Base-by-base conservation (phyloP, 2,329 filamentous ascomycete species). In the Cladosporium phlei region DNA sequence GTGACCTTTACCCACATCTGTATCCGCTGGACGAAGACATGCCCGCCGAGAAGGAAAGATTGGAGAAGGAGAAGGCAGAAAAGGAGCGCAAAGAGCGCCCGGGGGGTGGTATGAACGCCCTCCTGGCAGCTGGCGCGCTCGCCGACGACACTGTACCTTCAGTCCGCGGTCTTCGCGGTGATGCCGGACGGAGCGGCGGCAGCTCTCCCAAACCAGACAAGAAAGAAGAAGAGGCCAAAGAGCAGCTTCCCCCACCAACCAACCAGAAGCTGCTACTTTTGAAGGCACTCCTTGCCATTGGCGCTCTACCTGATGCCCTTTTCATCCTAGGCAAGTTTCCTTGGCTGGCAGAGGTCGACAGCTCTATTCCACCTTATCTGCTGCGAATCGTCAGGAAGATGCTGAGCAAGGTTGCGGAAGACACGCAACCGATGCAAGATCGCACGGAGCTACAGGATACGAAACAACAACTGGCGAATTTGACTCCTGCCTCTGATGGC, bases 251-350 rank as follows among this genome's bases (percentile, higher is more conserved):
- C 1, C 85, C 90, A 49, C 88, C 88, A 2, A 74, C 79, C 11
- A 91, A 97, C 56, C 91, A 97, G 61, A 98, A 98, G 67, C 82
- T 91, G 0, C 74, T 83, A 34, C 74, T 98, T 1, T 75, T 98
- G 17, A 88, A 85, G 53, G 89, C 89, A 56, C 75, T 98, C 12
- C 77, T 98, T 2, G 86, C 86, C 4, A 93, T 96, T 48, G 93
- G 94, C 30, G 91, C 93, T 21, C 75, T 98, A 25, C 93, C 93
- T 0, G 93, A 98, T 67, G 83, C 93, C 1, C 74, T 98, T 1
- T 97, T 91, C 65, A 87, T 98, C 46, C 78, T 96, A 6, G 91
- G 91, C 25, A 84, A 86, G 45, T 95, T 95, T 58, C 88, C 89
- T 11, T 98, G 93, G 90, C 77, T 98, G 38, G 78, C 88, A 9